Evolutionary conservation across 1,139 yeast species (phyloP).

Genomic region (Blastobotrys proliferans): DNA sequence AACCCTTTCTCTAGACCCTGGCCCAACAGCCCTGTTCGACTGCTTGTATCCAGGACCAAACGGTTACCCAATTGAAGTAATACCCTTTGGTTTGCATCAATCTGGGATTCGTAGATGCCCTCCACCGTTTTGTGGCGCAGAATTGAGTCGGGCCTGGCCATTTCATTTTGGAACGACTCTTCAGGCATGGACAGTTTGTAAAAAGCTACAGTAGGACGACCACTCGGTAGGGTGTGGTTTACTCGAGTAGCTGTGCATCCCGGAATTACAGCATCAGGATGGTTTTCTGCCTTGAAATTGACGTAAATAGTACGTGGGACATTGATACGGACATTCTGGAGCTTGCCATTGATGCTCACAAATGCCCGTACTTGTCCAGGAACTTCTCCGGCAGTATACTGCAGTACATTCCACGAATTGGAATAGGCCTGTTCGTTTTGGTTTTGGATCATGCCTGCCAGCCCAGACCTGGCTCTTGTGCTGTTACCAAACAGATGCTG

Average conservation of each 20-base stretch:
- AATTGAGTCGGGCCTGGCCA: slow-evolving; percentile 55
- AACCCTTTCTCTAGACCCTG: slow-evolving; percentile 85
- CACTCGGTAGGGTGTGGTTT: slow-evolving; percentile 63
- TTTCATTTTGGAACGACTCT: slow-evolving; percentile 51
- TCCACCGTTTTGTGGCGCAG: slow-evolving; percentile 59
- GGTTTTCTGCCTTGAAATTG: slow-evolving; percentile 47
- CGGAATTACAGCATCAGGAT: slow-evolving; percentile 38
- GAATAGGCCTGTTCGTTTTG: slow-evolving; percentile 73
- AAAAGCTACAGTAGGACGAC: slow-evolving; percentile 53
- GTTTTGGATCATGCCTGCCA: slow-evolving; percentile 65
- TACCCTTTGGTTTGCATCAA: slow-evolving; percentile 66
- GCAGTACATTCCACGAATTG: slow-evolving; percentile 81
- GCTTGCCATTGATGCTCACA: slow-evolving; percentile 63
- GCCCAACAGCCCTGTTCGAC: slow-evolving; percentile 74
- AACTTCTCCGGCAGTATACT: slow-evolving; percentile 49
- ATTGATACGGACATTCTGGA: slow-evolving; percentile 69
- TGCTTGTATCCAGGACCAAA: slow-evolving; percentile 63
- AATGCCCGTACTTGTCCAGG: slow-evolving; percentile 78
- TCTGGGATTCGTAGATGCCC: slow-evolving; percentile 75
- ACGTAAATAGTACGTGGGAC: slow-evolving; percentile 73
- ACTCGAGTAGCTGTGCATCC: slow-evolving; percentile 60
- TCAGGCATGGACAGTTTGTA: slow-evolving; percentile 71
- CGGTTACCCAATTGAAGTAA: slow-evolving; percentile 73
- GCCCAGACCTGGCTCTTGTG: slow-evolving; percentile 44
- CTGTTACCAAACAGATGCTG: slow-evolving; percentile 71